A percentile compares a stretch with the other conserved stretches of the same genome.
These are phyloP conservation scores for Moricandia moricandioides DNA, from an alignment of 345 rosid genomes.

Conservation along the genomic window DNA sequence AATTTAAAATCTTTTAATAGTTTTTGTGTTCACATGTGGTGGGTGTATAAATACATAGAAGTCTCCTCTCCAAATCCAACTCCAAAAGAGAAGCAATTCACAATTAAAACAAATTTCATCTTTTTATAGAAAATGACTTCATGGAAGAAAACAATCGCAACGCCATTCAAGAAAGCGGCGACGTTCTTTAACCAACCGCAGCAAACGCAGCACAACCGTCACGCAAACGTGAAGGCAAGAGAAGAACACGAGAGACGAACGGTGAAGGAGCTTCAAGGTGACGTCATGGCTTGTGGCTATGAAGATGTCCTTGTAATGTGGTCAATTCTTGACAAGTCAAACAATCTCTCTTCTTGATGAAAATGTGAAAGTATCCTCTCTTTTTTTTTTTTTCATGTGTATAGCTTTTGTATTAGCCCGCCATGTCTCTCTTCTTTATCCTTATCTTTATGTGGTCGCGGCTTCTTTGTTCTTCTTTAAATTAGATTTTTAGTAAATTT, in stretches of 20 bases:
- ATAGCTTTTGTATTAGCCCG: slow-evolving; percentile 34
- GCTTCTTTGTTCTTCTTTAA: slow-evolving; percentile 14
- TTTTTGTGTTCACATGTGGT: slow-evolving; percentile 34
- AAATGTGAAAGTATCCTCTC: not conserved
- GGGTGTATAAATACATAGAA: slow-evolving; percentile 34
- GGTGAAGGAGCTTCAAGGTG: slow-evolving; percentile 69
- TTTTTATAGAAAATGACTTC: slow-evolving; percentile 45
- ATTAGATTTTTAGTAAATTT: slow-evolving; percentile 17
- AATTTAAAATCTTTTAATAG: too few relatives aligned
- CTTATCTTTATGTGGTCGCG: slow-evolving; percentile 27
- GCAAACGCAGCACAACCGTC: slow-evolving; percentile 39
- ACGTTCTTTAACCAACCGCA: slow-evolving; percentile 69
- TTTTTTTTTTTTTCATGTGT: not conserved
- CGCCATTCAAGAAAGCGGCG: slow-evolving; percentile 81
- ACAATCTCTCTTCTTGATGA: slow-evolving; percentile 46
- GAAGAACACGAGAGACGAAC: slow-evolving; percentile 51
- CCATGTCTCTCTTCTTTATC: slow-evolving; percentile 24
- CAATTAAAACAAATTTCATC: not conserved
- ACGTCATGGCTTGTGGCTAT: slow-evolving; percentile 89
- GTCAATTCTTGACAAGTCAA: slow-evolving; percentile 94
- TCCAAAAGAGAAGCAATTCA: not conserved
- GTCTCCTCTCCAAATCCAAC: slow-evolving; percentile 12
- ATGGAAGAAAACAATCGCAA: slow-evolving; percentile 78
- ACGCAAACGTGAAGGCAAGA: slow-evolving; percentile 33
- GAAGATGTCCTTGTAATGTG: slow-evolving; percentile 96